These are phyloP conservation scores for Salvia rosmarinus DNA, from an alignment of 257 asterid genomes.

Conservation along the genomic window DNA sequence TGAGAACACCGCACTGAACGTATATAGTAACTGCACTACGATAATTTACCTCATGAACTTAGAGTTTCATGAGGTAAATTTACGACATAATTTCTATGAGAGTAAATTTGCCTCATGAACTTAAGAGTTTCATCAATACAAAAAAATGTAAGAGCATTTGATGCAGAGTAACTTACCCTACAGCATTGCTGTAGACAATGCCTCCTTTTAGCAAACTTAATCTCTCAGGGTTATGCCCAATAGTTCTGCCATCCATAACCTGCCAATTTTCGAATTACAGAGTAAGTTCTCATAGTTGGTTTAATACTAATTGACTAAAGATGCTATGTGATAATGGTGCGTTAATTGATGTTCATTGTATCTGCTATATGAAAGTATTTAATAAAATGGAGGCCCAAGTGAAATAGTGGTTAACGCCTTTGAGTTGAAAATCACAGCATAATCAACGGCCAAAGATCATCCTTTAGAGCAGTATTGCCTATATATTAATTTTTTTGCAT, in stretches of 20 bases:
- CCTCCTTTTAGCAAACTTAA: slow-evolving; percentile 91
- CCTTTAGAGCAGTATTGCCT: not conserved
- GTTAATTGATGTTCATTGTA: not conserved
- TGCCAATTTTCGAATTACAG: slow-evolving; percentile 44
- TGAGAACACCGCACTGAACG: too few relatives aligned
- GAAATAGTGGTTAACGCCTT: not conserved
- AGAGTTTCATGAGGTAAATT: too few relatives aligned
- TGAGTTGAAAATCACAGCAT: not conserved
- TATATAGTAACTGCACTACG: too few relatives aligned
- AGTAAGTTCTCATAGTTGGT: slow-evolving; percentile 1
- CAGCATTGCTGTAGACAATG: slow-evolving; percentile 84
- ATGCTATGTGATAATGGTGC: slow-evolving; percentile 8
- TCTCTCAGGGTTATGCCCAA: slow-evolving; percentile 96
- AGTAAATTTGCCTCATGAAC: too few relatives aligned
- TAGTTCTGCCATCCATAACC: slow-evolving; percentile 88
- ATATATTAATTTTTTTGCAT: slow-evolving; percentile 8
- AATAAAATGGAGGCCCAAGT: not conserved
- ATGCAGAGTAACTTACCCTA: slow-evolving; percentile 63
- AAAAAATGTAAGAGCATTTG: slow-evolving; percentile 21
- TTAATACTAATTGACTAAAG: not conserved
- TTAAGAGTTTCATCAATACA: too few relatives aligned
- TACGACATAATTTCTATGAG: too few relatives aligned
- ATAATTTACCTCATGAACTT: too few relatives aligned
- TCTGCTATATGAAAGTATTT: not conserved
- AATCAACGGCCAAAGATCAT: slow-evolving; percentile 6